Base-by-base conservation (phyloP, 164 flowering plant genomes). In the Santalum album region DNA sequence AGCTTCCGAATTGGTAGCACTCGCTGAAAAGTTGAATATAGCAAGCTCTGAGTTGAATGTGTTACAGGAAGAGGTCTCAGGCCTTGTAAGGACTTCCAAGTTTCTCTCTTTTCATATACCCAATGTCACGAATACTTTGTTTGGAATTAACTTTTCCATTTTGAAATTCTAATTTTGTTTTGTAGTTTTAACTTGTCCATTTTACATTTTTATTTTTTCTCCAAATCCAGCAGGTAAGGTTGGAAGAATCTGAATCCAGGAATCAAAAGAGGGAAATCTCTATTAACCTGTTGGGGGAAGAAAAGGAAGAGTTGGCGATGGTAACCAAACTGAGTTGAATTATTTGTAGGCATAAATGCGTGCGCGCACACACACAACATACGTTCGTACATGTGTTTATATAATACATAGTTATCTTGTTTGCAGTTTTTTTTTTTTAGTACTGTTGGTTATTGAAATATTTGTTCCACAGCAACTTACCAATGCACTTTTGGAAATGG, bases 221-320 rank as follows among this genome's bases (percentile, higher is more conserved):
- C 53, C 51, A 24, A 34, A 19, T 54, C 25, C 80, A 89, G 96
- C 74, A 48, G 65, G 44, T 32, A 36, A 64, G 51, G 48, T 49
- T 85, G 56, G 83, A 67, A 60, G 84, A 85, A 63, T 80, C 82
- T 58, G 70, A 62, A 35, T 61, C 68, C 17, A 40, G 65, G 5
- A 58, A 51, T 65, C 54, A 67, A 61, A 55, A 66, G 29, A 14
- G 75, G 65, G 83, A 82, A 63, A 68, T 58, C 51, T 65, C 77
- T 29, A 56, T 79, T 5, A 69, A 59, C 24, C 26, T 46, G 51
- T 65, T 92, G 69, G 67, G 42, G 22, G 80, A 68, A 59, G 91
- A 86, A 67, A 92, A 82, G 73, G 96, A 89, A 65, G 96, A 89
- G 55, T 60, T 86, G 65, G 88, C 91, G 32, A 75, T 78, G 96